Conservation (phyloP, 2,329 filamentous ascomycete species). For the Penicillium italicum region DNA sequence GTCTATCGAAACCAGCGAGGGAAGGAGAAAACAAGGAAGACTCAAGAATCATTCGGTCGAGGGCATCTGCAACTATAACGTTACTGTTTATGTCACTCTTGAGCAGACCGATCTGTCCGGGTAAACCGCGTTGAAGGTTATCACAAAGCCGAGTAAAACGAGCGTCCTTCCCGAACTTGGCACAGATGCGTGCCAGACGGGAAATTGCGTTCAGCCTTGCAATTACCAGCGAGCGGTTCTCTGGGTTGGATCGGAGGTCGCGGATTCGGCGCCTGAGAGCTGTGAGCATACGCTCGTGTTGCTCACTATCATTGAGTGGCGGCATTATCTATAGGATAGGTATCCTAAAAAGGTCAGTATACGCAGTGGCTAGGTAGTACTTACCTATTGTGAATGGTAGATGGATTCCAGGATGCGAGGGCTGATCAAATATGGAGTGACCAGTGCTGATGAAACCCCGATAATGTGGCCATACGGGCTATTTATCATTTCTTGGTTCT, state of each 20-base stretch:
- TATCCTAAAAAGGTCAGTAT: not conserved
- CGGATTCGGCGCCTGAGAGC: not conserved
- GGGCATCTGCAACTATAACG: not conserved
- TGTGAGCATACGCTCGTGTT: not conserved
- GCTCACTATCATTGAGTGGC: not conserved
- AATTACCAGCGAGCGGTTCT: not conserved
- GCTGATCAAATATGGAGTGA: not conserved
- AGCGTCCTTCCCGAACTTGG: not conserved
- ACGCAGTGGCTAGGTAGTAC: not conserved
- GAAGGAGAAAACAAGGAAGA: not conserved
- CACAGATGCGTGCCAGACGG: not conserved
- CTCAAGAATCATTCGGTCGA: not conserved
- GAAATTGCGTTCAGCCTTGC: not conserved
- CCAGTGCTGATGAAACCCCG: too few species aligned
- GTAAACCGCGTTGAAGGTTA: not conserved
- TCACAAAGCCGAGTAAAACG: not conserved
- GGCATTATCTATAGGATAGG: not conserved
- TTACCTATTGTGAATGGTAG: not conserved
- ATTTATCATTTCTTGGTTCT: not conserved
- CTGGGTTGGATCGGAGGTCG: not conserved
- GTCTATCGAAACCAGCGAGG: too few species aligned
- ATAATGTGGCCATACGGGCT: not conserved
- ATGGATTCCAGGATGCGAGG: not conserved
- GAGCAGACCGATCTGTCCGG: not conserved
- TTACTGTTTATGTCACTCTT: not conserved